A percentile compares a stretch with the other conserved stretches of the same genome.
These are phyloP conservation scores for Hypoxylon intermedium DNA, from an alignment of 495 filamentous ascomycete species.

Conservation along the genomic window DNA sequence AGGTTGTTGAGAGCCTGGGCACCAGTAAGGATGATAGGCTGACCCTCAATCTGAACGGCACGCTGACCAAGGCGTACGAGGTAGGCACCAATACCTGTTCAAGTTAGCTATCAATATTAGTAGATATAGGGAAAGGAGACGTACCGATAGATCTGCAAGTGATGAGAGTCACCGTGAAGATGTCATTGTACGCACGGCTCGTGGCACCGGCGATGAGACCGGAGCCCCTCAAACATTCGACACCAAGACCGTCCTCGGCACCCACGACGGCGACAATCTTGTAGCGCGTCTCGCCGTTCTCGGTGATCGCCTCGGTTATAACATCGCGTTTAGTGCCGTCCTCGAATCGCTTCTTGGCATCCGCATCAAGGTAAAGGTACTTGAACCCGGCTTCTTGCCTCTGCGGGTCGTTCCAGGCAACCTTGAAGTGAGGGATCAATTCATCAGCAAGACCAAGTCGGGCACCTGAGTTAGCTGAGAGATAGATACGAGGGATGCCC, in stretches of 20 bases:
- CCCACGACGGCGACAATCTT: conserved; percentile 95
- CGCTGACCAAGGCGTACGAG: conserved; percentile 96
- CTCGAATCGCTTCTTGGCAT: conserved; percentile 86
- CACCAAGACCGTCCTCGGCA: conserved; percentile 93
- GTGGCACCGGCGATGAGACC: conserved; percentile 98
- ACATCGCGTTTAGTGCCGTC: conserved; percentile 81
- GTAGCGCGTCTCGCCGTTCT: conserved; percentile 88
- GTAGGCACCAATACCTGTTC: conserved; percentile 89
- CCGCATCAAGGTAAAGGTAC: conserved; percentile 94
- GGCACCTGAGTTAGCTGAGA: conserved; percentile 99
- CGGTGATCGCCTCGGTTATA: conserved; percentile 83
- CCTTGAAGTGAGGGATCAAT: conserved; percentile 93
- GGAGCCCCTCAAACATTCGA: conserved; percentile 95
- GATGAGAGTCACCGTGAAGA: conserved; percentile 97
- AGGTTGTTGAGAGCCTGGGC: conserved; percentile 98
- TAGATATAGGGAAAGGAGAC: conserved; percentile 28
- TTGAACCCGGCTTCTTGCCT: conserved; percentile 94
- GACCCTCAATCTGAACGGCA: conserved; percentile 98
- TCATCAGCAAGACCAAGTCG: conserved; percentile 97
- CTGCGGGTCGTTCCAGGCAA: conserved; percentile 88
- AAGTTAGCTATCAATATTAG: conserved; percentile 34
- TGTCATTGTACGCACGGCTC: conserved; percentile 95
- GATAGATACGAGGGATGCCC: conserved; percentile 94
- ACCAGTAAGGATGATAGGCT: conserved; percentile 98
- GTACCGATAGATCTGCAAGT: conserved; percentile 93